Evolutionary conservation across 306 rosid species (phyloP).

Genomic region (Cicer cuneatum): DNA sequence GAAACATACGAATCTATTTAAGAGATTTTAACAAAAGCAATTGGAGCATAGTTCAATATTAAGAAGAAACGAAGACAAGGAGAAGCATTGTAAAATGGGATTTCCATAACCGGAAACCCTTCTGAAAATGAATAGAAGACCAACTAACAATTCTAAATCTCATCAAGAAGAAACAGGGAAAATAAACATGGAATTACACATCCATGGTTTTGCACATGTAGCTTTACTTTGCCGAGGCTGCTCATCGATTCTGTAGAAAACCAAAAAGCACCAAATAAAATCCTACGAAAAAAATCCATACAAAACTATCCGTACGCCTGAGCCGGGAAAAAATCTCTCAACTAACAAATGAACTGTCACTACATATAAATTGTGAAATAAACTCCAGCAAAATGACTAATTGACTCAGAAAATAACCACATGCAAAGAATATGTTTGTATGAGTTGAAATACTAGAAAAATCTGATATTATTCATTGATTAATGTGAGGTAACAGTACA

Average conservation of each 20-base stretch:
- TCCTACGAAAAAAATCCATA: slow-evolving; percentile 10
- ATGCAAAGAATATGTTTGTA: slow-evolving; percentile 26
- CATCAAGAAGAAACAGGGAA: slow-evolving; percentile 20
- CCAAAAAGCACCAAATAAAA: slow-evolving; percentile 16
- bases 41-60: slow-evolving; percentile 25
- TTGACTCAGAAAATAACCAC: not conserved
- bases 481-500: not conserved
- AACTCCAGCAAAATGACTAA: slow-evolving; percentile 24
- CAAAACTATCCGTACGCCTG: slow-evolving; percentile 15
- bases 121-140: slow-evolving; percentile 19
- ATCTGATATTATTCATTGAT: not conserved
- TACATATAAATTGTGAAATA: slow-evolving; percentile 18
- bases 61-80: slow-evolving; percentile 31
- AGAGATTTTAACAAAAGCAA: slow-evolving; percentile 17
- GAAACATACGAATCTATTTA: not conserved
- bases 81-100: slow-evolving; percentile 35
- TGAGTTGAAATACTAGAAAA: slow-evolving; percentile 8
- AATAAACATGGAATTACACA: slow-evolving; percentile 15
- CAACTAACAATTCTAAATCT: slow-evolving; percentile 33
- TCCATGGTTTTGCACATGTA: slow-evolving; percentile 1
- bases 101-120: slow-evolving; percentile 13
- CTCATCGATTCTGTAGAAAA: slow-evolving; percentile 31
- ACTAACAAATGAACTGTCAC: slow-evolving; percentile 23
- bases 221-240: slow-evolving; percentile 1
- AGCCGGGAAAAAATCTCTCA: slow-evolving; percentile 22